phyloP scores from a whole-genome alignment of 345 rosid species.

The Arabidopsis arenosa region DNA sequence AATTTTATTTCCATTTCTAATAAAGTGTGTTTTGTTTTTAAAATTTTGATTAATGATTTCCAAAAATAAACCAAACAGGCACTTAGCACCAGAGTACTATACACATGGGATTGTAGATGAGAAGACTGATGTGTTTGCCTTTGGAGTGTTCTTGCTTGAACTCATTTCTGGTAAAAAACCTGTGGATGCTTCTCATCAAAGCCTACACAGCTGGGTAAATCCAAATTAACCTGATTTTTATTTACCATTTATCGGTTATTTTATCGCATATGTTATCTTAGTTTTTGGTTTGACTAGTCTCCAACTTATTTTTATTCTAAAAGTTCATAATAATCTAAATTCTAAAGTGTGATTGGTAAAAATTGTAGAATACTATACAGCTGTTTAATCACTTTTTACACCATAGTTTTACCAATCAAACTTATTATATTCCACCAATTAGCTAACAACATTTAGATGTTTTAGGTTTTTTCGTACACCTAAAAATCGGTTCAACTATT shows the following conservation, averaged over 20 bases:
- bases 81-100: constrained; percentile 95
- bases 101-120: constrained; percentile 97
- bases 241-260: not conserved
- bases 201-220: constrained; percentile 90
- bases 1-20: constrained; percentile 20
- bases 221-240: not conserved
- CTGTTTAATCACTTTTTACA: not conserved
- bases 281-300: not conserved
- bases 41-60: constrained; percentile 15
- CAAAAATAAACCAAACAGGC: constrained; percentile 52
- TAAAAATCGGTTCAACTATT: not conserved
- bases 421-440: constrained; percentile 1
- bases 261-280: not conserved
- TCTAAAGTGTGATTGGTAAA: constrained; percentile 6
- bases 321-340: not conserved
- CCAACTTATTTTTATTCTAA: not conserved
- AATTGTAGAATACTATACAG: not conserved
- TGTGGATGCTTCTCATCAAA: constrained; percentile 85
- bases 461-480: not conserved
- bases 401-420: constrained; percentile 8
- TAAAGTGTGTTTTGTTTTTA: constrained; percentile 5
- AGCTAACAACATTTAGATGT: constrained; percentile 11
- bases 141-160: constrained; percentile 89
- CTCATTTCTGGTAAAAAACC: constrained; percentile 90
- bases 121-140: constrained; percentile 97